These are phyloP conservation scores for Trypethelium eluteriae DNA, from an alignment of 495 filamentous ascomycete species.

Conservation along the genomic window DNA sequence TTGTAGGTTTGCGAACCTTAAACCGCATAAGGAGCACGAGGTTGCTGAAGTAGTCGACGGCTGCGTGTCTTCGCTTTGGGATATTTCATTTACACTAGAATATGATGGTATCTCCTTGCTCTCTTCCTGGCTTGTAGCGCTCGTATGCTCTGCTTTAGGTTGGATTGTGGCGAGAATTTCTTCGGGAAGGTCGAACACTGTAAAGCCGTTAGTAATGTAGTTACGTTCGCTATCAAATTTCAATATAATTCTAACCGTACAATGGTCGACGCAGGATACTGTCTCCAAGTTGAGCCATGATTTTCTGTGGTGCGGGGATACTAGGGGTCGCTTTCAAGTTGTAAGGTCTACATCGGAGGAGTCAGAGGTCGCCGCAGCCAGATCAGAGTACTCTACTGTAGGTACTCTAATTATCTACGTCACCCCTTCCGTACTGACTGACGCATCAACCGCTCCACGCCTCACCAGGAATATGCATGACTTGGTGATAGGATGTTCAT, in stretches of 20 bases:
- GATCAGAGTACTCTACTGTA: too few species aligned
- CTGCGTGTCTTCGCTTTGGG: constrained; percentile 36
- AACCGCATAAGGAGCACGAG: constrained; percentile 72
- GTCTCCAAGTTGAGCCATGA: not conserved
- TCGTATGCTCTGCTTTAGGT: constrained; percentile 22
- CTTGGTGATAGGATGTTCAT: too few species aligned
- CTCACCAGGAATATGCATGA: too few species aligned
- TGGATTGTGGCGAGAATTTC: constrained; percentile 64
- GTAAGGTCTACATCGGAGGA: not conserved
- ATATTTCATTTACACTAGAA: too few species aligned
- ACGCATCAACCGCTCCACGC: too few species aligned
- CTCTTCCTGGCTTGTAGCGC: not conserved
- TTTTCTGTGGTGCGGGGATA: not conserved
- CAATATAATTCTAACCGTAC: not conserved
- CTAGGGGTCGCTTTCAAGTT: not conserved
- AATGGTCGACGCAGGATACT: not conserved
- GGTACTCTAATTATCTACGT: too few species aligned
- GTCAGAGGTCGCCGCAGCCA: not conserved
- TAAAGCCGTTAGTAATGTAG: constrained; percentile 15
- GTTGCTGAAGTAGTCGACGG: constrained; percentile 53
- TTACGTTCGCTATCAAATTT: not conserved
- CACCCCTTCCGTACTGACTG: too few species aligned
- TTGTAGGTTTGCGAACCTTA: constrained; percentile 59
- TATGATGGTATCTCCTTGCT: constrained; percentile 13
- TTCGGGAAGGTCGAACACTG: constrained; percentile 79